Conservation (phyloP, 768 basidiomycete species). For the Phlebiopsis gigantea region DNA sequence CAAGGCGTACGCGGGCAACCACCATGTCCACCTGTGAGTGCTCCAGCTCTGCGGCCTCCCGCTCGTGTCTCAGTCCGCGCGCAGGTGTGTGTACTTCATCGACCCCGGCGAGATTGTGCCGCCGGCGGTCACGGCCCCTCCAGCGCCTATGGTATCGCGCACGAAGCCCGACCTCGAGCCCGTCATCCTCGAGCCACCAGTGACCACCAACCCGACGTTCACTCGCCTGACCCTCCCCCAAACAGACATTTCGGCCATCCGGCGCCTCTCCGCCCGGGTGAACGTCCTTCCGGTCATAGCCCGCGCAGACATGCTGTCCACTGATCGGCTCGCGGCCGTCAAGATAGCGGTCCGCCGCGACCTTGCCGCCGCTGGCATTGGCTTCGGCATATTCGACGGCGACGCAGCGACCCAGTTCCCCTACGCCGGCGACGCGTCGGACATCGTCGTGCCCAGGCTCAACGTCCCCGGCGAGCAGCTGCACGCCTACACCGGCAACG, state of each 20-base stretch:
- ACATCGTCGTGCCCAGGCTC: conserved; percentile 17
- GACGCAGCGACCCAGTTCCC: conserved; percentile 45
- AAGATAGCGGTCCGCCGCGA: conserved; percentile 78
- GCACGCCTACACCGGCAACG: conserved; percentile 47
- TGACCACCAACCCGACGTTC: conserved; percentile 65
- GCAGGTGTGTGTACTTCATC: conserved; percentile 82
- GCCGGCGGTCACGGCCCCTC: conserved; percentile 57
- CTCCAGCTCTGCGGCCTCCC: conserved; percentile 9
- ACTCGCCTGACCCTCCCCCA: conserved; percentile 63
- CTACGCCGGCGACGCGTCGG: conserved; percentile 11
- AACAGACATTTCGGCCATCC: conserved; percentile 72
- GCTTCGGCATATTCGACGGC: conserved; percentile 85
- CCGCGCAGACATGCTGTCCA: conserved; percentile 74
- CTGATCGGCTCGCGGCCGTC: conserved; percentile 74
- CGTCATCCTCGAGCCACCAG: conserved; percentile 75
- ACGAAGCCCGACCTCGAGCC: conserved; percentile 69
- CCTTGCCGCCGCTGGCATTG: conserved; percentile 80
- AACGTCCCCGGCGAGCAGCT: conserved; percentile 27
- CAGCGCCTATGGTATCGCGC: conserved; percentile 63
- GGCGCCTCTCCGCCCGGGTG: conserved; percentile 73
- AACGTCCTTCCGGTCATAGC: conserved; percentile 87
- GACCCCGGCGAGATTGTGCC: conserved; percentile 80
- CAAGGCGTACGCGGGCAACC: conserved; percentile 64
- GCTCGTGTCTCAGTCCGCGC: neutral
- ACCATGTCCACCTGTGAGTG: conserved; percentile 76